Evolutionary conservation across 345 rosid genomes (phyloP).

Genomic region (Lepidium africanum): DNA sequence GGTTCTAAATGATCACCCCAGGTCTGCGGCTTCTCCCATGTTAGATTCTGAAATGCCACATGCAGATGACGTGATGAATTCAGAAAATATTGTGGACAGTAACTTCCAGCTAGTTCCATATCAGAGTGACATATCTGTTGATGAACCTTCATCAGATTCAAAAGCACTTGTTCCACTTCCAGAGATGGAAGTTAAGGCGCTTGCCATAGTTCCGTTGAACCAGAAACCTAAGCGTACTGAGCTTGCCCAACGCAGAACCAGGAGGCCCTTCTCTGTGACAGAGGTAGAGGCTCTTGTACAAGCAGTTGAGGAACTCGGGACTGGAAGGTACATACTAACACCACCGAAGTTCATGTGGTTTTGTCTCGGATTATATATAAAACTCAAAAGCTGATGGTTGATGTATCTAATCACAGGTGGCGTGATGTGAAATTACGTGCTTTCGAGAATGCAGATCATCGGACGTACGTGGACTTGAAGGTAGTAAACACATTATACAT

Average conservation of each 20-base stretch:
- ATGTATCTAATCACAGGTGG: constrained; percentile 45
- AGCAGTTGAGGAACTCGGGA: constrained; percentile 84
- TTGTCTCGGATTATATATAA: neutral
- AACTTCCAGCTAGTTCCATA: constrained; percentile 38
- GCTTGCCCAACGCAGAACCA: constrained; percentile 67
- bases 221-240: constrained; percentile 63
- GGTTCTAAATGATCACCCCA: constrained; percentile 33
- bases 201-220: constrained; percentile 62
- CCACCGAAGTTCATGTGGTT: neutral
- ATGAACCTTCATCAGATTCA: constrained; percentile 44
- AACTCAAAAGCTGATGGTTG: constrained; percentile 1
- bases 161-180: constrained; percentile 71
- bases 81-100: constrained; percentile 32
- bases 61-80: constrained; percentile 28
- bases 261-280: constrained; percentile 86
- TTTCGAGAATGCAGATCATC: constrained; percentile 64
- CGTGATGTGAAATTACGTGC: constrained; percentile 71
- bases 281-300: constrained; percentile 89
- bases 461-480: constrained; percentile 77
- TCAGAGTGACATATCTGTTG: constrained; percentile 40
- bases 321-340: constrained; percentile 54
- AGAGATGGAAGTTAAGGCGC: constrained; percentile 39
- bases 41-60: constrained; percentile 37
- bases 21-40: constrained; percentile 41
- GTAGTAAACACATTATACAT: constrained; percentile 32